Evolutionary conservation across 148 eudicot genomes (phyloP).

Genomic region (Beta vulgaris): DNA sequence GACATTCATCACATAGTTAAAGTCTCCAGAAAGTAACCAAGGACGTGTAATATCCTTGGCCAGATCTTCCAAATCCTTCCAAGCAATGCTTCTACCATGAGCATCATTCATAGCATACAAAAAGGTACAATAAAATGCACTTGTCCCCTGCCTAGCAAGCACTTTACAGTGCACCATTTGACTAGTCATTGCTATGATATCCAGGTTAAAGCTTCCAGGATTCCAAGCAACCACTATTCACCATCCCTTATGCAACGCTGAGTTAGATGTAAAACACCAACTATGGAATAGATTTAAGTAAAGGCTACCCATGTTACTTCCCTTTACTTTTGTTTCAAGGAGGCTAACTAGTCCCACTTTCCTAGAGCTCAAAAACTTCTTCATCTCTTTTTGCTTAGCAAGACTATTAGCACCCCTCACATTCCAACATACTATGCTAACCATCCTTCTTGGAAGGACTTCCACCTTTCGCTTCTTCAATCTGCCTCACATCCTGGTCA

Average conservation of each 20-base stretch:
- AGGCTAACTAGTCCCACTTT: too few relatives aligned
- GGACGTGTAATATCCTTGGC: too few relatives aligned
- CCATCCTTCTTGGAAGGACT: neutral
- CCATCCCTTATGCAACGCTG: neutral
- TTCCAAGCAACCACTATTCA: neutral
- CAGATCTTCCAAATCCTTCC: too few relatives aligned
- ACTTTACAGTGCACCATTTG: neutral
- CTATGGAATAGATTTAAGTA: too few relatives aligned
- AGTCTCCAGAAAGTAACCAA: too few relatives aligned
- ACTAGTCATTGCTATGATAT: too few relatives aligned
- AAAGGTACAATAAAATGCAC: too few relatives aligned
- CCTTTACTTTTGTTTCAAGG: too few relatives aligned
- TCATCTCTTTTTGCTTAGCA: neutral
- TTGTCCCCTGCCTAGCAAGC: neutral
- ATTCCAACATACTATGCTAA: neutral
- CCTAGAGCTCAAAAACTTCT: neutral
- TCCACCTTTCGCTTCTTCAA: neutral
- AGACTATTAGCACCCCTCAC: neutral
- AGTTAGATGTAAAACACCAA: neutral
- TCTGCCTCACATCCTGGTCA: neutral
- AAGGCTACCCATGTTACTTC: too few relatives aligned
- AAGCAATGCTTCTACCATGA: too few relatives aligned
- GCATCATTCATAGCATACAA: too few relatives aligned
- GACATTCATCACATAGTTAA: too few relatives aligned
- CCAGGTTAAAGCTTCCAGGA: neutral